These are phyloP conservation scores for Fusarium hostae DNA, from an alignment of 2,329 filamentous ascomycete genomes.

Conservation along the genomic window DNA sequence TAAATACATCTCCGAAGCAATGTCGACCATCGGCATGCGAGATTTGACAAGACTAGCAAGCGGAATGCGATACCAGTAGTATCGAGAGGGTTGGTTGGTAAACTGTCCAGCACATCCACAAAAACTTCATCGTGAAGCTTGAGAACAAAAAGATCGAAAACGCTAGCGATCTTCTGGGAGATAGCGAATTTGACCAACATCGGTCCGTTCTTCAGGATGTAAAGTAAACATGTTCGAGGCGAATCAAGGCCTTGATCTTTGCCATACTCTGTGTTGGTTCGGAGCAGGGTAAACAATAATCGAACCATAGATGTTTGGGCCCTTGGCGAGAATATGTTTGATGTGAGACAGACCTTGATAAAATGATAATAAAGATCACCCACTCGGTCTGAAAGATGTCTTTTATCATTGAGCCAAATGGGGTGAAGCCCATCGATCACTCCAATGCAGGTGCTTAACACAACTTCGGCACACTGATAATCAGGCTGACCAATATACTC, in stretches of 20 bases:
- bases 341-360: constrained; percentile 72
- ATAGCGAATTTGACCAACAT: constrained; percentile 82
- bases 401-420: constrained; percentile 70
- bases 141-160: constrained; percentile 87
- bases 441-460: constrained; percentile 74
- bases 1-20: constrained; percentile 89
- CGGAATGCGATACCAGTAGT: constrained; percentile 87
- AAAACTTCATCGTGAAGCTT: constrained; percentile 86
- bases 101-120: constrained; percentile 79
- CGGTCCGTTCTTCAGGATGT: constrained; percentile 73
- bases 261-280: constrained; percentile 74
- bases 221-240: constrained; percentile 77
- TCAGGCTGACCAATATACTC: constrained; percentile 65
- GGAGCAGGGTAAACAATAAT: constrained; percentile 77
- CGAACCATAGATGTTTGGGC: constrained; percentile 74
- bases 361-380: constrained; percentile 85
- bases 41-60: constrained; percentile 76
- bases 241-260: constrained; percentile 66
- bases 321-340: constrained; percentile 74
- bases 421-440: constrained; percentile 72
- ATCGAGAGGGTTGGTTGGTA: constrained; percentile 79
- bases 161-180: constrained; percentile 72
- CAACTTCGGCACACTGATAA: constrained; percentile 79
- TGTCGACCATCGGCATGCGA: constrained; percentile 88
- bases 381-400: constrained; percentile 72